Evolutionary conservation across 1,284 basidiomycete species (phyloP), one percentile per base, ranked within the genome.

Genomic region (Wallemia hederae): DNA sequence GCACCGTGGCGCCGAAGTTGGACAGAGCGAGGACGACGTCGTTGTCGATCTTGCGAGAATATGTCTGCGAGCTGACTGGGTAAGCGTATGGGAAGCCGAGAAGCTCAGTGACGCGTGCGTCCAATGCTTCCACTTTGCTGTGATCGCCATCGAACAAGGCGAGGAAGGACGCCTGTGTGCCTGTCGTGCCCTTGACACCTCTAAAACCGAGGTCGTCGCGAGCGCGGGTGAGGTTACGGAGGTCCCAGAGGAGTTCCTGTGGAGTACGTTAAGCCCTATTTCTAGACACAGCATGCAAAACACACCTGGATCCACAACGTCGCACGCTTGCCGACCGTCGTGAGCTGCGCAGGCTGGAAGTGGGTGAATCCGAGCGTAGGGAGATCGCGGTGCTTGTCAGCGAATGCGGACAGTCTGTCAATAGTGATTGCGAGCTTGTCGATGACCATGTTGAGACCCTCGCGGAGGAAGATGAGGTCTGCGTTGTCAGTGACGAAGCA

Each of bases 401-500:
- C 83, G 65, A 96, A 98, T 0, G 73, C 69, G 22, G 88, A 76
- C 39, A 98, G 78, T 29, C 92, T 83, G 61, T 85, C 82, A 67
- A 98, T 92, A 62, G 97, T 80, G 27, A 89, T 76, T 0, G 84
- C 84, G 24, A 98, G 79, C 66, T 92, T 92, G 63, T 80, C 79
- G 59, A 96, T 76, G 64, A 97, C 78, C 68, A 89, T 79, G 27
- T 82, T 81, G 59, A 96, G 78, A 7, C 83, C 92, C 61, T 82
- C 78, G 63, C 86, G 86, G 28, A 98, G 76, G 75, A 98, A 97
- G 72, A 97, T 97, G 60, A 98, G 78, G 74, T 98, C 92, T 59
- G 92, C 89, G 70, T 96, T 96, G 73, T 98, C 92, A 27, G 92
- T 98, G 58, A 98, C 92, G 73, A 91, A 98, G 75, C 92, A 98